phyloP scores from a whole-genome alignment of 1,284 basidiomycete species.

The Ceratobasidium sp. region DNA sequence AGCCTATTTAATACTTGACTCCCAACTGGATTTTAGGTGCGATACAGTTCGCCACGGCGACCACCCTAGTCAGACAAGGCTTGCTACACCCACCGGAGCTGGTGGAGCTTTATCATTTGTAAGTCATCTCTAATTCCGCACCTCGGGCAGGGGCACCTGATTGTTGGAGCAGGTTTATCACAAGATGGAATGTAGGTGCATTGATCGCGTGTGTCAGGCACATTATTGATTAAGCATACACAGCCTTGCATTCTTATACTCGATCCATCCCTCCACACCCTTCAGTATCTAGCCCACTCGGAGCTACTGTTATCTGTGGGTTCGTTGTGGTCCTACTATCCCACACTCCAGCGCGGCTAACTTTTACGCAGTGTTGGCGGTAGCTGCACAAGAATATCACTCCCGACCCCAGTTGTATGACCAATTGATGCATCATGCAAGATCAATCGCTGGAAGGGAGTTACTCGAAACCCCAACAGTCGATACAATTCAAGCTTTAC shows the following conservation, averaged over 20 bases:
- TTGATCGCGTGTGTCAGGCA: not conserved
- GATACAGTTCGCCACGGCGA: conserved; percentile 6
- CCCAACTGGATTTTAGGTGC: not conserved
- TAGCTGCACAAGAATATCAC: conserved; percentile 27
- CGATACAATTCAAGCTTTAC: conserved; percentile 17
- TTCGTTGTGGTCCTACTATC: conserved; percentile 1
- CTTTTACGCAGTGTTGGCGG: conserved; percentile 6
- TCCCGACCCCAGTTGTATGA: not conserved
- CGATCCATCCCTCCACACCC: conserved; percentile 24
- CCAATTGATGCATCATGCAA: not conserved
- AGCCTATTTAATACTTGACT: not conserved
- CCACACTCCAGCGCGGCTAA: not conserved
- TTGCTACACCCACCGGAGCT: conserved; percentile 17
- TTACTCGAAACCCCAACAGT: not conserved
- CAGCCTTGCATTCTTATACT: conserved; percentile 30
- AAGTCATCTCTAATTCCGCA: not conserved
- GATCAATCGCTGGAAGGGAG: conserved; percentile 1
- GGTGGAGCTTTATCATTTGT: conserved; percentile 26
- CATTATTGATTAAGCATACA: not conserved
- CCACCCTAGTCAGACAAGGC: not conserved
- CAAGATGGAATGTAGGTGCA: conserved; percentile 31
- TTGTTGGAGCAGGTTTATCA: conserved; percentile 14
- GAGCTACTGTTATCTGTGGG: conserved; percentile 20
- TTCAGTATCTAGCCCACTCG: not conserved
- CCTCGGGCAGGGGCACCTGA: not conserved